Evolutionary conservation across 129 eudicot genomes (phyloP).

Genomic region (Sambucus nigra): DNA sequence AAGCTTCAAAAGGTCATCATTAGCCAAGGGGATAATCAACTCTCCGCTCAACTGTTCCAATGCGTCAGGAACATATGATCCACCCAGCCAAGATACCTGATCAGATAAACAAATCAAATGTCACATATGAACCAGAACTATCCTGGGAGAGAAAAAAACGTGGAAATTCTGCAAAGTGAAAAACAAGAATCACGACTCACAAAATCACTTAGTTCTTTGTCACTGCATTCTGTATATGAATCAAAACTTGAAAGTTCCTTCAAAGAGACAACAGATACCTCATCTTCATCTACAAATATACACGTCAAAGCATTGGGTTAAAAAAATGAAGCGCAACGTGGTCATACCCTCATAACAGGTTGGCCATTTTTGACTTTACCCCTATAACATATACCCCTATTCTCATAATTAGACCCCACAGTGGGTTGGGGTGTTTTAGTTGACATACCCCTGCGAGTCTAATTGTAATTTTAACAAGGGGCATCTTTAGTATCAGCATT

Average conservation of each 20-base stretch:
- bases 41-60: constrained; percentile 46
- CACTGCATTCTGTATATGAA: constrained; percentile 32
- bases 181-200: constrained; percentile 35
- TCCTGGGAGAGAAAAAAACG: not conserved
- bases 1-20: constrained; percentile 44
- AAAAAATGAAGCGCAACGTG: not conserved
- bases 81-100: constrained; percentile 77
- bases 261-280: constrained; percentile 54
- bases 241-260: constrained; percentile 31
- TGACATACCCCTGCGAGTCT: too few relatives aligned
- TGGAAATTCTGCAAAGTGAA: not conserved
- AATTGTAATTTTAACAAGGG: too few relatives aligned
- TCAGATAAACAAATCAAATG: constrained; percentile 5
- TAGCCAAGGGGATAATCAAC: constrained; percentile 44
- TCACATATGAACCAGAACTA: constrained; percentile 1
- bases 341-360: not conserved
- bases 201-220: constrained; percentile 51
- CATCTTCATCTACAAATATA: constrained; percentile 47
- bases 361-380: too few relatives aligned
- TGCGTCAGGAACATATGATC: constrained; percentile 39
- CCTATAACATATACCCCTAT: too few relatives aligned
- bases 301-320: not conserved
- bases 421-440: too few relatives aligned
- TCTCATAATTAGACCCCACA: too few relatives aligned
- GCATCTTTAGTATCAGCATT: too few relatives aligned